Conservation (phyloP, 2,329 filamentous ascomycete genomes). For the Phaeomoniella chlamydospora region DNA sequence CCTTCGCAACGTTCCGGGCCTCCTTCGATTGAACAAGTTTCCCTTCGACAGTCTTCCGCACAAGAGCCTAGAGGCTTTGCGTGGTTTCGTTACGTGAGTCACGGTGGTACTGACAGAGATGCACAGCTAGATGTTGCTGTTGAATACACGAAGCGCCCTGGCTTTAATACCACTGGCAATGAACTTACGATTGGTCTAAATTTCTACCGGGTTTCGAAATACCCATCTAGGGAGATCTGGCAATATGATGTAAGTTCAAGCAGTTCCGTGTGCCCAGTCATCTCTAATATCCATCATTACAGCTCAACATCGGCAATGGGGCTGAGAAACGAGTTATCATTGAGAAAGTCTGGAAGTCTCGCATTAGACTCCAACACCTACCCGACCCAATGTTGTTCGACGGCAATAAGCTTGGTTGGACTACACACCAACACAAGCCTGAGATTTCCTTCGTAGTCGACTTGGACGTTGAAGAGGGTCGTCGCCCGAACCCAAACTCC, state of each 20-base stretch:
- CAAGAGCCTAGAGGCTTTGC: too few relatives aligned
- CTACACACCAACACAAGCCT: conserved; percentile 17
- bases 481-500: conserved; percentile 19
- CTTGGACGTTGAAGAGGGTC: conserved; percentile 50
- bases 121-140: conserved; percentile 18
- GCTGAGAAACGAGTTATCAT: conserved; percentile 51
- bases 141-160: conserved; percentile 30
- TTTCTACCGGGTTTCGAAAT: conserved; percentile 52
- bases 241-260: conserved; percentile 66
- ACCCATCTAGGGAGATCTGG: conserved; percentile 49
- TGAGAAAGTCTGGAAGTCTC: conserved; percentile 62
- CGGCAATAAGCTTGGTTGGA: conserved; percentile 75
- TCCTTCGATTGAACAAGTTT: too few relatives aligned
- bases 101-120: conserved; percentile 14
- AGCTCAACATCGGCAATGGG: conserved; percentile 54
- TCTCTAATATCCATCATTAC: conserved; percentile 1
- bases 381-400: conserved; percentile 58
- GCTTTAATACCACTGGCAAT: conserved; percentile 44
- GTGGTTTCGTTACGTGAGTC: conserved; percentile 13
- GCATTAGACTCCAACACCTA: conserved; percentile 41
- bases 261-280: not conserved
- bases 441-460: conserved; percentile 50
- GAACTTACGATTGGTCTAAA: conserved; percentile 50
- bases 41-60: too few relatives aligned
- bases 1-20: too few relatives aligned